A percentile compares a stretch with the other conserved stretches of the same genome.
These are phyloP conservation scores for Mrakia frigida DNA, from an alignment of 768 basidiomycete genomes.

Conservation along the genomic window DNA sequence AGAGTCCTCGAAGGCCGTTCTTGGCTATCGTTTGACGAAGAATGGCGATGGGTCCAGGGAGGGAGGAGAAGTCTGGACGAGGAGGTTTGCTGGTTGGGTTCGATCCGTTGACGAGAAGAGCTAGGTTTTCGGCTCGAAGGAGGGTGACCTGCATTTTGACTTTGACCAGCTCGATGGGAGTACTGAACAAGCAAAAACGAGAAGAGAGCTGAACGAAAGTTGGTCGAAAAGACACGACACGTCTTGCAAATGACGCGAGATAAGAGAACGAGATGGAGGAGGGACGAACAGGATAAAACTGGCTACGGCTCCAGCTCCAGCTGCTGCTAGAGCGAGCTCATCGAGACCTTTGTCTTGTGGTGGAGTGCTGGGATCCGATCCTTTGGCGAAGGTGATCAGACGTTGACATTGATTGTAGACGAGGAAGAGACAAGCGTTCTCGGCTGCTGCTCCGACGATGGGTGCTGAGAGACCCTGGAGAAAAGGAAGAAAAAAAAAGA, in stretches of 20 bases:
- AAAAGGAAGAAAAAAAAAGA: not conserved
- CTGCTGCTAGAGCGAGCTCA: constrained; percentile 73
- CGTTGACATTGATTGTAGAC: constrained; percentile 66
- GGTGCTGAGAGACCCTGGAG: constrained; percentile 82
- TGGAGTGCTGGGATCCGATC: constrained; percentile 12
- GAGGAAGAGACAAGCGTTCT: constrained; percentile 83
- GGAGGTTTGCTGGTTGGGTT: not conserved
- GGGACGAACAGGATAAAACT: constrained; percentile 75
- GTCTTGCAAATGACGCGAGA: not conserved
- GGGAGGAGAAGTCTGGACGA: constrained; percentile 24
- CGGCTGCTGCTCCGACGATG: constrained; percentile 82
- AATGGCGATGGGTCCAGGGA: constrained; percentile 71
- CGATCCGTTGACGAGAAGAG: constrained; percentile 2
- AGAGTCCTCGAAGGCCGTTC: constrained; percentile 77
- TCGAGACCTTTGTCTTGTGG: constrained; percentile 36
- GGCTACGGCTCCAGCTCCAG: constrained; percentile 76
- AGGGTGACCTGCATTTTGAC: constrained; percentile 67
- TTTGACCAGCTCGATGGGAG: constrained; percentile 90
- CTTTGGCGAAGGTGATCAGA: constrained; percentile 38
- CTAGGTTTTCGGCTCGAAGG: constrained; percentile 23
- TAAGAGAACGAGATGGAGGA: not conserved
- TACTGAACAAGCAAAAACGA: constrained; percentile 49
- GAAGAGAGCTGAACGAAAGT: not conserved
- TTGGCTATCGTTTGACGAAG: constrained; percentile 59
- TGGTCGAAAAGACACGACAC: not conserved